Evolutionary conservation across 2,329 filamentous ascomycete species (phyloP).

Genomic region (Fusarium torreyae): DNA sequence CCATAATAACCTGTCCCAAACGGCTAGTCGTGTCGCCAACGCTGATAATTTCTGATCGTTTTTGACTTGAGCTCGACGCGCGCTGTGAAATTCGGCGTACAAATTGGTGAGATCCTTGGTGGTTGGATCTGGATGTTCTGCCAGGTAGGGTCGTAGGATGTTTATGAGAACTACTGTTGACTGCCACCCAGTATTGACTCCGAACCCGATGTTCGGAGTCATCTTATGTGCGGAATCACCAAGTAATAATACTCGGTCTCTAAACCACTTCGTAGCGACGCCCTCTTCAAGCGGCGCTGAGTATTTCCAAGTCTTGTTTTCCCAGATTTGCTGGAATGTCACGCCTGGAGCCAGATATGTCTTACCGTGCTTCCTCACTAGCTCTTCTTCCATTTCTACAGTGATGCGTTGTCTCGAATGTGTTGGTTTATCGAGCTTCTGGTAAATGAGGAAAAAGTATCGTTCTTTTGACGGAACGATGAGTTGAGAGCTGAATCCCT

Average conservation of each 20-base stretch:
- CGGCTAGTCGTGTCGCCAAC: slow-evolving; percentile 20
- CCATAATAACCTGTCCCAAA: slow-evolving; percentile 36
- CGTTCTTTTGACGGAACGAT: slow-evolving; percentile 29
- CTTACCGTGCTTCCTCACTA: slow-evolving; percentile 12
- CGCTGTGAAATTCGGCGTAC: slow-evolving; percentile 21
- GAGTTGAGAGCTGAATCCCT: slow-evolving; percentile 22
- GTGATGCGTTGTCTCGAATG: background rate
- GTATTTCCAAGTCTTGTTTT: slow-evolving; percentile 20
- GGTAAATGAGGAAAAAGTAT: slow-evolving; percentile 33
- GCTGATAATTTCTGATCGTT: slow-evolving; percentile 28
- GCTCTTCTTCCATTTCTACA: slow-evolving; percentile 1
- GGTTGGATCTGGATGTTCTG: background rate
- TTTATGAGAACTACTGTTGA: slow-evolving; percentile 29
- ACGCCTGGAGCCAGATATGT: slow-evolving; percentile 8
- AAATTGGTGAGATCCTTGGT: background rate
- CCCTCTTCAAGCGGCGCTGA: slow-evolving; percentile 33
- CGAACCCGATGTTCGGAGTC: slow-evolving; percentile 40
- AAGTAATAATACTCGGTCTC: slow-evolving; percentile 33
- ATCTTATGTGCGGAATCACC: slow-evolving; percentile 41
- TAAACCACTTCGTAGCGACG: slow-evolving; percentile 30
- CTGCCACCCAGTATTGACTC: slow-evolving; percentile 42
- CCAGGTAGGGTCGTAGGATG: slow-evolving; percentile 14
- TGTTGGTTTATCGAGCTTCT: slow-evolving; percentile 18
- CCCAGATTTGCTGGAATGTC: slow-evolving; percentile 23
- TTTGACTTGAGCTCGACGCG: background rate